phyloP scores from a whole-genome alignment of 768 basidiomycete species.

The Naganishia antarctica region DNA sequence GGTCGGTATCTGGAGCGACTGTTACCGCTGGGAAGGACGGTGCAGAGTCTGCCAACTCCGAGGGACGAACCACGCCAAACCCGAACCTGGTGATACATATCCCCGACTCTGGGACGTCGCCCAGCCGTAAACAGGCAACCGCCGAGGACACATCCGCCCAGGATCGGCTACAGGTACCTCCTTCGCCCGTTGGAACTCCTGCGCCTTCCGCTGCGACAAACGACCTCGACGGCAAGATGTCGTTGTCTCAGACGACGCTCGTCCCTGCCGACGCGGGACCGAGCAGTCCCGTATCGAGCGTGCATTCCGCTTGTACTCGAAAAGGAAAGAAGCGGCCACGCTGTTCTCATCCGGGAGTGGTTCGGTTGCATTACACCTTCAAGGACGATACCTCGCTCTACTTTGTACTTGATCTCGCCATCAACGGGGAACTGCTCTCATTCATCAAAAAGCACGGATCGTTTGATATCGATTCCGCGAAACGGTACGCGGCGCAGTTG shows the following conservation, averaged over 20 bases:
- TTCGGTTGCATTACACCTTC: slow-evolving; percentile 45
- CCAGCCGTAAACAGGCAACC: no score
- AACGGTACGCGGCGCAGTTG: slow-evolving; percentile 84
- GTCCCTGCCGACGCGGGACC: slow-evolving; percentile 6
- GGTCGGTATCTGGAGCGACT: no score
- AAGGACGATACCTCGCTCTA: slow-evolving; percentile 47
- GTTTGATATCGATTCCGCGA: slow-evolving; percentile 66
- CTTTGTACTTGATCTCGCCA: slow-evolving; percentile 53
- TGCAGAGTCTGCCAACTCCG: no score
- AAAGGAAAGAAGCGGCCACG: slow-evolving; percentile 19
- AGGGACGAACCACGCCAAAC: no score
- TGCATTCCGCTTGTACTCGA: neutral
- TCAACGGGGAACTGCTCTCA: slow-evolving; percentile 51
- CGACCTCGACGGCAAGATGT: neutral
- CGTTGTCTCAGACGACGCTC: neutral
- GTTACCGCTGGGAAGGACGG: no score
- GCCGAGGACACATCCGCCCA: no score
- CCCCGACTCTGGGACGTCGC: no score
- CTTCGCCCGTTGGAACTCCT: neutral
- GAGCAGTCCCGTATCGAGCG: neutral
- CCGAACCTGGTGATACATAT: no score
- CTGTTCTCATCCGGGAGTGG: slow-evolving; percentile 42
- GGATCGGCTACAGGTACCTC: neutral
- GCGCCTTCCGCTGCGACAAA: neutral
- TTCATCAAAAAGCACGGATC: slow-evolving; percentile 65